phyloP scores from a whole-genome alignment of 2,329 filamentous ascomycete species.

The Penicillium capsulatum region DNA sequence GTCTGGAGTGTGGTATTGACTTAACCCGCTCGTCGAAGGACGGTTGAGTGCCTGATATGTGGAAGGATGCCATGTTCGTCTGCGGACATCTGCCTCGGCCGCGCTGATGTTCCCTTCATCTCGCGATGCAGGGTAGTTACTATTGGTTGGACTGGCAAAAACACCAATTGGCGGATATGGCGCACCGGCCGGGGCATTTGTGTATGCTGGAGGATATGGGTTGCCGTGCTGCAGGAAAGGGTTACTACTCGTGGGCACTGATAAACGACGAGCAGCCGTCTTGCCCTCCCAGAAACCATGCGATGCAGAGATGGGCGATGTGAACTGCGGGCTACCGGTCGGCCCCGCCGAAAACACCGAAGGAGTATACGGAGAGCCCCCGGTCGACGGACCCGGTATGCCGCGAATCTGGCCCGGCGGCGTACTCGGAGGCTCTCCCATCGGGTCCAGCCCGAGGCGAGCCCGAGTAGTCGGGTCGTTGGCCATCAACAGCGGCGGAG shows the following conservation, averaged over 20 bases:
- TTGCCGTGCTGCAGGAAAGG: slow-evolving; percentile 65
- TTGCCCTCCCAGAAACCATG: slow-evolving; percentile 70
- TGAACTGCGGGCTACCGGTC: slow-evolving; percentile 72
- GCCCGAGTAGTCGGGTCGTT: slow-evolving; percentile 60
- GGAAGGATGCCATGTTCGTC: slow-evolving; percentile 85
- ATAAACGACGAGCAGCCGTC: slow-evolving; percentile 69
- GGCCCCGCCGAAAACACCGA: slow-evolving; percentile 72
- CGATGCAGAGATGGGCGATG: slow-evolving; percentile 69
- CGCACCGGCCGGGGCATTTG: slow-evolving; percentile 53
- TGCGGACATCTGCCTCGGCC: slow-evolving; percentile 71
- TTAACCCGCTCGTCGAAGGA: slow-evolving; percentile 67
- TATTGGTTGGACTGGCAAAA: slow-evolving; percentile 64
- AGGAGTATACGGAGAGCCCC: slow-evolving; percentile 75
- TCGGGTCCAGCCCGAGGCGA: slow-evolving; percentile 62
- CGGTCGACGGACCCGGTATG: slow-evolving; percentile 64
- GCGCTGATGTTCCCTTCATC: slow-evolving; percentile 33
- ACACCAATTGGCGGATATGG: slow-evolving; percentile 58
- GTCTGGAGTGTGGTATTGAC: slow-evolving; percentile 69
- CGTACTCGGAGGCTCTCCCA: slow-evolving; percentile 59
- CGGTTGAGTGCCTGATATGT: slow-evolving; percentile 60
- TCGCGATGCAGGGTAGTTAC: slow-evolving; percentile 48
- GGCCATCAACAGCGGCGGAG: slow-evolving; percentile 78
- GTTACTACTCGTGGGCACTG: slow-evolving; percentile 71
- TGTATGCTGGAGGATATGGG: slow-evolving; percentile 55
- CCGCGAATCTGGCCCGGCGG: slow-evolving; percentile 61